Evolutionary conservation across 345 rosid genomes (phyloP), one percentile per base, ranked within the genome.

Genomic region (Euphorbia lathyris): DNA sequence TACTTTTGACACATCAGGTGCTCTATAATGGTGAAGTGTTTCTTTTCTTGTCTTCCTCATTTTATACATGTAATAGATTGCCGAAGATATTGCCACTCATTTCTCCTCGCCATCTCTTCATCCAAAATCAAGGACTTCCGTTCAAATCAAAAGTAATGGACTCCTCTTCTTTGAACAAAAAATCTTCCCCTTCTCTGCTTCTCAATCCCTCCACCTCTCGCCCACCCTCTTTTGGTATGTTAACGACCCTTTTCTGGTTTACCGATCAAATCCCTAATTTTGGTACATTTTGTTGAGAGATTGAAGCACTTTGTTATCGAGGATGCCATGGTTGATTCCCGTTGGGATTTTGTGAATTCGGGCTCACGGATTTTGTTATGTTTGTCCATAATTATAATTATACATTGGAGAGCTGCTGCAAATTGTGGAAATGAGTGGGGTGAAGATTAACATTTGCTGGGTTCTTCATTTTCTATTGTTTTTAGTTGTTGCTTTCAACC

Each of bases 101-200:
- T 77, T 70, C 81, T 82, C 77, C 84, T 80, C 72, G 65, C 86
- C 88, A 69, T 77, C 74, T 77, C 78, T 82, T 75, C 10, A 25
- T 61, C 77, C 79, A 60, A 75, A 85, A 73, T 68, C 40, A 76
- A 72, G 89, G 85, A 79, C 76, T 71, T 77, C 83, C 80, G 79
- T 76, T 71, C 70, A 76, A 70, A 38, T 70, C 63, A 70, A 70
- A 52, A 72, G 55, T 42, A 68, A 61, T 73, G 65, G 65, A 65
- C 65, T 71, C 78, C 74, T 27, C 69, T 47, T n/a, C 43, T 29
- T 26, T 40, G 14, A 66, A 59, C 80, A 43, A 61, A 40, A 51
- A 51, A 16, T 13, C 60, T 56, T 66, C 45, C 42, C 17, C 59
- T 55, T 22, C 36, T 51, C 62, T 13, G 5, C 20, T 69, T 29